Base-by-base conservation (phyloP, 2,329 filamentous ascomycete genomes). In the Aspergillus versicolor region DNA sequence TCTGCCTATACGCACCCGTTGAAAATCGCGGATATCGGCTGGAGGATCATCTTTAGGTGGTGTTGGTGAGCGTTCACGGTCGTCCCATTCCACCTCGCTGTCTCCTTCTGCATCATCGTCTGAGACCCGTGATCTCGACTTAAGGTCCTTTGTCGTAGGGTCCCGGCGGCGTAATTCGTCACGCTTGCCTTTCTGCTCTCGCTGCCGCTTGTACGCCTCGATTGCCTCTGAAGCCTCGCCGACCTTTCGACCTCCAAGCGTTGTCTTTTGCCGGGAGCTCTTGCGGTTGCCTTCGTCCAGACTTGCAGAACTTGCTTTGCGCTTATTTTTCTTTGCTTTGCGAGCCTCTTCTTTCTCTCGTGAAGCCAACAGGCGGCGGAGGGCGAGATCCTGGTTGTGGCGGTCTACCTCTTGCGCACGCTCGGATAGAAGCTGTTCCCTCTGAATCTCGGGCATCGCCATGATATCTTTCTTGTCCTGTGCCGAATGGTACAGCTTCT, bases 341-440 rank as follows among this genome's bases (percentile, higher is more conserved):
- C 80, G 80, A 9, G 76, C 72, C 79, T 86, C 76, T 76, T 86
- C 73, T 77, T 85, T 70, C 80, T 88, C 76, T 82, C 89, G 71
- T 79, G 84, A 73, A 77, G 88, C 76, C 73, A 95, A 83, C 59
- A 95, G 86, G 66, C 89, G 88, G 59, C 89, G 90, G 49, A 97
- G 83, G 61, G 92, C 86, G 47, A 87, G 83, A 68, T 94, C 91
- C 76, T 96, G 93, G 58, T 89, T 85, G 65, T 90, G 88, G 52
- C 87, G 87, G 68, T 94, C 90, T 57, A 92, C 88, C 72, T 94
- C 87, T 66, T 91, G 86, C 37, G 89, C 88, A 63, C 94, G 91
- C 65, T 96, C 90, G 19, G 92, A 93, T 6, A 99, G 84, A 44
- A 96, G 88, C 70, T 91, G 86, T 74, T 99, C 94, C 61, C 93